These are phyloP conservation scores for Silene vulgaris DNA, from an alignment of 179 eudicot species.

Conservation along the genomic window DNA sequence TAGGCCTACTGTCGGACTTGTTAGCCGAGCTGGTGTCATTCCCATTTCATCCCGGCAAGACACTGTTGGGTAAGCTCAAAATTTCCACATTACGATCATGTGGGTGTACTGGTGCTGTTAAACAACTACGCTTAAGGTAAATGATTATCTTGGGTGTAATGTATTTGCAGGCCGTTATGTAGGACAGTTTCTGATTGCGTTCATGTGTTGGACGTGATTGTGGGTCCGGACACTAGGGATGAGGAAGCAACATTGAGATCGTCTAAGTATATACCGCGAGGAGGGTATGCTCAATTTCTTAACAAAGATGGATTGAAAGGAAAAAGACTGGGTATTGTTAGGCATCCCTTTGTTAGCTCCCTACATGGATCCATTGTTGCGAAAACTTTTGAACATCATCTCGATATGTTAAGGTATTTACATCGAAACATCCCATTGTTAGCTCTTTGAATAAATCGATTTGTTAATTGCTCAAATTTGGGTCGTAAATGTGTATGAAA, in stretches of 20 bases:
- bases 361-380: slow-evolving; percentile 25
- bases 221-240: slow-evolving; percentile 58
- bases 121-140: not conserved
- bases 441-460: not conserved
- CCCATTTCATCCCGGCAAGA: slow-evolving; percentile 52
- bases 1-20: slow-evolving; percentile 57
- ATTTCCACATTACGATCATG: not conserved
- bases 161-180: slow-evolving; percentile 62
- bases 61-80: slow-evolving; percentile 44
- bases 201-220: slow-evolving; percentile 57
- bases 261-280: slow-evolving; percentile 53
- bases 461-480: not conserved
- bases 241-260: slow-evolving; percentile 49
- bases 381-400: slow-evolving; percentile 42
- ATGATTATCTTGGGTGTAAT: not conserved
- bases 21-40: slow-evolving; percentile 62
- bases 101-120: too few relatives aligned
- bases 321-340: slow-evolving; percentile 62
- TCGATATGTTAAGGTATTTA: slow-evolving; percentile 37
- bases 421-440: not conserved
- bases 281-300: slow-evolving; percentile 60
- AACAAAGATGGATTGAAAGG: slow-evolving; percentile 52
- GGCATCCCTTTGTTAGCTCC: slow-evolving; percentile 51
- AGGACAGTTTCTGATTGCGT: slow-evolving; percentile 74
- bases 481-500: not conserved